A percentile compares a stretch with the other conserved stretches of the same genome.
phyloP scores from a whole-genome alignment of 495 filamentous ascomycete species.

The Cladorrhinum samala region DNA sequence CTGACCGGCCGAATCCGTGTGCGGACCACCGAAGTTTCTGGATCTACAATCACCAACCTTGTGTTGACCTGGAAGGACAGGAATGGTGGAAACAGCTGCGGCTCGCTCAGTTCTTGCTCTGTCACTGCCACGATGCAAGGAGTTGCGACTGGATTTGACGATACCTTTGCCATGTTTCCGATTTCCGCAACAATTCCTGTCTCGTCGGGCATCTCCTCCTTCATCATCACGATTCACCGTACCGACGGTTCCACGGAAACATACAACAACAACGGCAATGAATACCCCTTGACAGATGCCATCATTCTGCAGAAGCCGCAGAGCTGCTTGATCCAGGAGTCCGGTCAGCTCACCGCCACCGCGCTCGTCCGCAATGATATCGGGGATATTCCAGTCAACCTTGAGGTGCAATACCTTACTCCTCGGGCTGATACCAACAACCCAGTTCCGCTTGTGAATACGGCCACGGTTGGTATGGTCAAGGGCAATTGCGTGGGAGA shows the following conservation, averaged over 20 bases:
- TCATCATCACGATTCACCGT: conserved; percentile 35
- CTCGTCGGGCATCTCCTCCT: conserved; percentile 42
- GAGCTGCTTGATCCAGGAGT: conserved; percentile 38
- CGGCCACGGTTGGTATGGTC: conserved; percentile 38
- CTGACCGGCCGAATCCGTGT: conserved; percentile 40
- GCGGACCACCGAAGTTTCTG: conserved; percentile 33
- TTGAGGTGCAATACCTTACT: conserved; percentile 45
- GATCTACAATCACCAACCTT: conserved; percentile 37
- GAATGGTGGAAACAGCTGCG: conserved; percentile 80
- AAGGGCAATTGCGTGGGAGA: conserved; percentile 43
- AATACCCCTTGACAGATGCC: conserved; percentile 38
- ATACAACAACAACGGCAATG: conserved; percentile 44
- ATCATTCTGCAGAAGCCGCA: conserved; percentile 41
- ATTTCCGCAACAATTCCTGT: conserved; percentile 31
- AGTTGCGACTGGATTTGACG: conserved; percentile 50
- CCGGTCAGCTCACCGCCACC: conserved; percentile 36
- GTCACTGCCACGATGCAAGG: conserved; percentile 41
- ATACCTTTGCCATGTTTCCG: conserved; percentile 50
- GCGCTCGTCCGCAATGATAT: conserved; percentile 47
- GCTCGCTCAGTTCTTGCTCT: conserved; percentile 33
- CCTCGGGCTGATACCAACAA: conserved; percentile 35
- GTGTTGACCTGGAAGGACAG: conserved; percentile 85
- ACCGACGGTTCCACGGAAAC: conserved; percentile 34
- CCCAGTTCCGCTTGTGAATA: conserved; percentile 44
- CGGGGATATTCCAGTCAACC: conserved; percentile 32